These are phyloP conservation scores for Oenanthe sinensis DNA, from an alignment of 129 eudicot genomes.

Conservation along the genomic window DNA sequence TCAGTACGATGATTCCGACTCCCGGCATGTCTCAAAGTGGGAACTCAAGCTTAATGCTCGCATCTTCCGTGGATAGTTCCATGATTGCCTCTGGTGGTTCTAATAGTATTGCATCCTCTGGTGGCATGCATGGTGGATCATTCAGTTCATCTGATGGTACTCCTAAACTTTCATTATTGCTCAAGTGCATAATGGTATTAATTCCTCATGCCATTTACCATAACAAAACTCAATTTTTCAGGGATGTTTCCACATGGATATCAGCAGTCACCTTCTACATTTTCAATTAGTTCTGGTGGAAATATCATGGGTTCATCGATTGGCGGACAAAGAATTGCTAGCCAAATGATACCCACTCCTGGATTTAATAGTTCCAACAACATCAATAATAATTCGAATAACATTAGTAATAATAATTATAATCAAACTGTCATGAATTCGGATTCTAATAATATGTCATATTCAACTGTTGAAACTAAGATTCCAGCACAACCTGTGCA, in stretches of 20 bases:
- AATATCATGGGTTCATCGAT: slow-evolving; percentile 39
- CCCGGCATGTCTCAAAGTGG: slow-evolving; percentile 81
- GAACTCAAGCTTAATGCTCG: slow-evolving; percentile 38
- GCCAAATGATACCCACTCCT: slow-evolving; percentile 99
- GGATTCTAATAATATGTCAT: slow-evolving; percentile 47
- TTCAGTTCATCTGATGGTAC: slow-evolving; percentile 51
- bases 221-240: slow-evolving; percentile 24
- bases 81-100: slow-evolving; percentile 25
- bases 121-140: slow-evolving; percentile 38
- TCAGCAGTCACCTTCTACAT: slow-evolving; percentile 53
- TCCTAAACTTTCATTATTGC: slow-evolving; percentile 12
- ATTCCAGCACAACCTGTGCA: slow-evolving; percentile 48
- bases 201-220: slow-evolving; percentile 5
- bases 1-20: slow-evolving; percentile 88
- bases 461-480: slow-evolving; percentile 48
- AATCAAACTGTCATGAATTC: slow-evolving; percentile 45
- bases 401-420: slow-evolving; percentile 15
- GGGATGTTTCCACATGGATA: slow-evolving; percentile 50
- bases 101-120: slow-evolving; percentile 28
- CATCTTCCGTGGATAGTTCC: slow-evolving; percentile 50
- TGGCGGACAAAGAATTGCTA: slow-evolving; percentile 60
- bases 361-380: slow-evolving; percentile 48
- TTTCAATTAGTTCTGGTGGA: slow-evolving; percentile 37
- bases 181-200: slow-evolving; percentile 10
- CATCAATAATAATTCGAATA: slow-evolving; percentile 18